Base-by-base conservation (phyloP, 352 stramenopile genomes). In the Globisporangium carolinianum region DNA sequence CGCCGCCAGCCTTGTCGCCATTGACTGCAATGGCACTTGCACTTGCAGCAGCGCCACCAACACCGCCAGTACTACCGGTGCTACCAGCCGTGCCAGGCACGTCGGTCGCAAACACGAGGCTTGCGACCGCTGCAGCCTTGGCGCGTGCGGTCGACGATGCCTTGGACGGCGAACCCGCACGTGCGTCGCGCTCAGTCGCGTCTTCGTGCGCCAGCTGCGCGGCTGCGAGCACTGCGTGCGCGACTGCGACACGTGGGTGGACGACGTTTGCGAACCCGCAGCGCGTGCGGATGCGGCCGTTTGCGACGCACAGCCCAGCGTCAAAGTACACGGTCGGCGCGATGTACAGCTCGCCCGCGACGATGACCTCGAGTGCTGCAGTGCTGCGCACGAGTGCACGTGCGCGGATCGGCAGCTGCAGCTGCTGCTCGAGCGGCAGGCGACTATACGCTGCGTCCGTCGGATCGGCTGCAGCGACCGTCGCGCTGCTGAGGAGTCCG, bases 211-310 rank as follows among this genome's bases (percentile, higher is more conserved):
- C 38, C n/a, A 15, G 5, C 6, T 37, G 38, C 8, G 10, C 24
- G 32, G 47, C 24, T 51, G 17, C 47, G 1, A 9, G 15, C 38
- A 57, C 10, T 6, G 76, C 66, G 17, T 86, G 45, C 14, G 17
- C 45, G 45, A 48, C 45, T 35, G 45, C 78, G 4, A 86, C 58
- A 24, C 73, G 71, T 6, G 75, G 63, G 48, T 74, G 72, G 60
- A 88, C 72, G n/a, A 79, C 67, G 45, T 68, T 83, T 38, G 59
- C 58, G 53, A 88, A 88, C 4, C 78, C 68, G 0, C 67, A 63
- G 12, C 78, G 75, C 32, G 75, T 76, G 51, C 72, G 75, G 53
- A 88, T 68, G 48, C 71, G 70, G 12, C 69, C 66, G 57, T 72
- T 62, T 37, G 73, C 72, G 6, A 81, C 42, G n/a, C 76, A 48